phyloP scores from a whole-genome alignment of 345 rosid genomes.

The Ailanthus altissimus region DNA sequence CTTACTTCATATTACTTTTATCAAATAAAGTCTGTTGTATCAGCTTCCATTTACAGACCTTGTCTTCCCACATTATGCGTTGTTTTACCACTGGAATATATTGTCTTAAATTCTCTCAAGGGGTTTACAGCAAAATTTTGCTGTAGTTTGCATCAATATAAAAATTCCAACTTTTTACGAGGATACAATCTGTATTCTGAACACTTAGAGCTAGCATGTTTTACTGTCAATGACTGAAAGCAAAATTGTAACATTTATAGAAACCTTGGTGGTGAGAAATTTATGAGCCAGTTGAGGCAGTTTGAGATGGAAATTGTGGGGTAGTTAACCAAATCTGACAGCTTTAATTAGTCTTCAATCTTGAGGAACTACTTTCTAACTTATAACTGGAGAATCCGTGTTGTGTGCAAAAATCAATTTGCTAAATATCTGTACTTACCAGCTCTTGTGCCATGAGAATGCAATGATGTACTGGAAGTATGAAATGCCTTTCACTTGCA shows the following conservation, averaged over 20 bases:
- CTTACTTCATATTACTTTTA: background rate
- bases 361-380: background rate
- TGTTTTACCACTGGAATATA: background rate
- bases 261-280: background rate
- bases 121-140: background rate
- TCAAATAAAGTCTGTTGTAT: background rate
- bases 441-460: background rate
- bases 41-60: background rate
- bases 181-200: background rate
- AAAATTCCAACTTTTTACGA: background rate
- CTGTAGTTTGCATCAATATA: no score
- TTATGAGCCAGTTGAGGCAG: background rate
- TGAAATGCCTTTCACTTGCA: background rate
- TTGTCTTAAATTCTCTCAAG: background rate
- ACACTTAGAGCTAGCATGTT: background rate
- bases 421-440: background rate
- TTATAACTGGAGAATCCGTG: background rate
- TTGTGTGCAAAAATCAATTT: background rate
- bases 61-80: background rate
- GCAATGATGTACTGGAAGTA: background rate
- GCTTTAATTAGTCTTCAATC: background rate
- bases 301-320: background rate
- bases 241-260: background rate
- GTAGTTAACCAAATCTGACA: background rate
- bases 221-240: background rate